Percentiles rank a stretch among this genome's conserved stretches.
Evolutionary conservation across 2,329 filamentous ascomycete species (phyloP).

Genomic region (Fusarium virguliforme): DNA sequence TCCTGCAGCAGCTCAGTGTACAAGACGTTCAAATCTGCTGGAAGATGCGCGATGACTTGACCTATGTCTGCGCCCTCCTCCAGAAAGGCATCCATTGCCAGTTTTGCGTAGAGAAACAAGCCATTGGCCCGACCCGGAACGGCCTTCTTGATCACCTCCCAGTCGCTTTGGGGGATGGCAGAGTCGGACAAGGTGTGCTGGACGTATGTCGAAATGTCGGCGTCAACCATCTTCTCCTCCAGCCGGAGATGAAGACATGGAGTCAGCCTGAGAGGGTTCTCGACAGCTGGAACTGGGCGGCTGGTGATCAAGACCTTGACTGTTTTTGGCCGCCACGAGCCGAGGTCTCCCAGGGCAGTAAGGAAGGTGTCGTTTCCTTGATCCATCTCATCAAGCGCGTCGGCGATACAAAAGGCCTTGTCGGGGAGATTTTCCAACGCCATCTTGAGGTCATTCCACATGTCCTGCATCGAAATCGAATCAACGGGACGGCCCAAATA

Average conservation of each 20-base stretch:
- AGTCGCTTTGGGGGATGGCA: slow-evolving; percentile 34
- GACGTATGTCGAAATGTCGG: slow-evolving; percentile 60
- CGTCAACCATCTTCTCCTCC: slow-evolving; percentile 55
- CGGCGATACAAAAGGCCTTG: slow-evolving; percentile 58
- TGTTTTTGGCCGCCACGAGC: slow-evolving; percentile 49
- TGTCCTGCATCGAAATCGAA: slow-evolving; percentile 32
- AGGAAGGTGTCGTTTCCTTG: slow-evolving; percentile 55
- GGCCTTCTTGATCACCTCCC: slow-evolving; percentile 8
- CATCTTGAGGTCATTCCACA: slow-evolving; percentile 54
- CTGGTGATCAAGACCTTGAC: slow-evolving; percentile 64
- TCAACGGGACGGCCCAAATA: slow-evolving; percentile 15
- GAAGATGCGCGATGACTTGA: slow-evolving; percentile 7
- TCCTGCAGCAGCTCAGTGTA: slow-evolving; percentile 31
- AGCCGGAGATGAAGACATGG: slow-evolving; percentile 56
- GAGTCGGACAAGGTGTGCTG: slow-evolving; percentile 36
- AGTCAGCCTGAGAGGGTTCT: slow-evolving; percentile 51
- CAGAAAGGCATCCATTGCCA: slow-evolving; percentile 32
- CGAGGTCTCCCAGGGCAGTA: slow-evolving; percentile 53
- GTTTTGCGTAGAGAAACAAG: slow-evolving; percentile 41
- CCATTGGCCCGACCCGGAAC: slow-evolving; percentile 29
- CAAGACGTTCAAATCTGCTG: slow-evolving; percentile 25
- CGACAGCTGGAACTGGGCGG: slow-evolving; percentile 55
- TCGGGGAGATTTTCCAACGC: slow-evolving; percentile 43
- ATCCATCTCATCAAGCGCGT: slow-evolving; percentile 66
- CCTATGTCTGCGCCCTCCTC: neutral